Conservation (phyloP, 148 eudicot genomes). For the Persicaria maculosa region DNA sequence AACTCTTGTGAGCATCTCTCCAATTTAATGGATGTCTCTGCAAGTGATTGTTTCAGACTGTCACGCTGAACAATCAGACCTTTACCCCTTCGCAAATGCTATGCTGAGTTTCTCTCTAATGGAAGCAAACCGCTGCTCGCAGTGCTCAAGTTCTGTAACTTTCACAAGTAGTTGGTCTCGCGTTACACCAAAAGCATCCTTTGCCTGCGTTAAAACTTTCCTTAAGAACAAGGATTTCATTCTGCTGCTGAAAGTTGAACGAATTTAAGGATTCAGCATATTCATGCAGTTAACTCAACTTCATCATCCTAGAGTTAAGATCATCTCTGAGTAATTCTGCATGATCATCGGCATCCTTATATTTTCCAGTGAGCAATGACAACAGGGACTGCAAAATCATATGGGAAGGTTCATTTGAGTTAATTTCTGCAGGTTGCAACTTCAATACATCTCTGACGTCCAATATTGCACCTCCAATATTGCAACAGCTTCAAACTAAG, state of each 20-base stretch:
- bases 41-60: slow-evolving; percentile 77
- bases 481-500: no score
- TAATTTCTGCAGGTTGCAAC: slow-evolving; percentile 29
- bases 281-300: slow-evolving; percentile 39
- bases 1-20: slow-evolving; percentile 72
- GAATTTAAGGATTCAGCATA: slow-evolving; percentile 40
- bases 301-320: slow-evolving; percentile 28
- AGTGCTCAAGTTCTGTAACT: slow-evolving; percentile 69
- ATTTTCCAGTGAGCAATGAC: slow-evolving; percentile 49
- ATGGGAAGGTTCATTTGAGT: slow-evolving; percentile 32
- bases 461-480: no score
- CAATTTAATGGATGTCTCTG: slow-evolving; percentile 66
- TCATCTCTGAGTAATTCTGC: slow-evolving; percentile 26
- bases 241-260: slow-evolving; percentile 43
- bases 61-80: slow-evolving; percentile 93
- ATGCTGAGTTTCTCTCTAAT: slow-evolving; percentile 87
- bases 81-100: slow-evolving; percentile 97
- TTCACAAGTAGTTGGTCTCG: slow-evolving; percentile 42
- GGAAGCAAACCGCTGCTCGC: slow-evolving; percentile 88
- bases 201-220: slow-evolving; percentile 57
- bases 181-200: slow-evolving; percentile 30
- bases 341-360: slow-evolving; percentile 45
- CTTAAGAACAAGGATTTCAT: slow-evolving; percentile 50
- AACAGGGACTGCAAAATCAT: slow-evolving; percentile 40
- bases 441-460: slow-evolving; percentile 41